Conservation (phyloP, 441 rosid species). For the Raphanus hybrid region DNA sequence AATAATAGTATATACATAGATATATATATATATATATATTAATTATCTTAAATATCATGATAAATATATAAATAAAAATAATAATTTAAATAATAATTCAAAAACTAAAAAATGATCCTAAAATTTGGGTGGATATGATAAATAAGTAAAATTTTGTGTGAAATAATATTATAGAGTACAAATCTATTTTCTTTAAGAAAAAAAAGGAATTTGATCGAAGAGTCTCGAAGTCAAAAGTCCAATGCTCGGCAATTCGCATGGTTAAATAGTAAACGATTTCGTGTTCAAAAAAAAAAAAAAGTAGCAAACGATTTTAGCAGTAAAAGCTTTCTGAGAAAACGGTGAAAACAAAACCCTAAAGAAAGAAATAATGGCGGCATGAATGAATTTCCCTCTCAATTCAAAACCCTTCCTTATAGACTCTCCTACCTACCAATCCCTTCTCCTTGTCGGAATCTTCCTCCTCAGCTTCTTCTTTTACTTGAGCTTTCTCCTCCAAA, state of each 20-base stretch:
- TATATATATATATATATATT: too few species aligned
- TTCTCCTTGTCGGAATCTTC: not conserved
- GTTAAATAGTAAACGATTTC: not conserved
- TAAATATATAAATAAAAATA: too few species aligned
- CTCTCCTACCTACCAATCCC: not conserved
- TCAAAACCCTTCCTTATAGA: slow-evolving; percentile 28
- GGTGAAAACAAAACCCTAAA: slow-evolving; percentile 23
- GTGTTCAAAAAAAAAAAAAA: not conserved
- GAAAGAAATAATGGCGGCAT: slow-evolving; percentile 44
- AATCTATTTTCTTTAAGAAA: too few species aligned
- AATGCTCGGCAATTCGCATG: not conserved
- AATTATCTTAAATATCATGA: too few species aligned
- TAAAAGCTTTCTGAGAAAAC: too few species aligned
- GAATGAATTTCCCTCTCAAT: slow-evolving; percentile 60
- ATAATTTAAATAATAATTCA: too few species aligned
- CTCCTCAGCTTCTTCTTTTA: not conserved
- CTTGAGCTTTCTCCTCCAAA: not conserved
- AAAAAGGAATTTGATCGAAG: not conserved
- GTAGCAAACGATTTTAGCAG: not conserved
- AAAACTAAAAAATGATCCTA: too few species aligned
- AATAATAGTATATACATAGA: too few species aligned
- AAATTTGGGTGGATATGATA: too few species aligned
- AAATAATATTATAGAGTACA: too few species aligned
- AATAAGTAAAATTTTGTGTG: too few species aligned
- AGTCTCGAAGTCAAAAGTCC: not conserved